phyloP scores from a whole-genome alignment of 164 flowering plant species.

The Taxillus chinensis region DNA sequence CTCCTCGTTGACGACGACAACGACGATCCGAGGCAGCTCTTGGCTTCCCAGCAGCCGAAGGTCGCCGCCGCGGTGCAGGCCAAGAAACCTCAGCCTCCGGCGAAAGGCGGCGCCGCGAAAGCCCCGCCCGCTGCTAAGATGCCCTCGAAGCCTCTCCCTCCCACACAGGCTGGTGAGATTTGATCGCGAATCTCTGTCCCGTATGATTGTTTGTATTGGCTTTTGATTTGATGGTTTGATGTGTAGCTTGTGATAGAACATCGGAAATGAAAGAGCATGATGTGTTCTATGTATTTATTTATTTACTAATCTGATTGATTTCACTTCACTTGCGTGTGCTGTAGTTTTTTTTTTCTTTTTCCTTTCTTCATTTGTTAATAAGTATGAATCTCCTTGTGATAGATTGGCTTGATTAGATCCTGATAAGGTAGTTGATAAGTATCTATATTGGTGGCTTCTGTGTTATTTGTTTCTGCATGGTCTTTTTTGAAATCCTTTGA shows the following conservation, averaged over 20 bases:
- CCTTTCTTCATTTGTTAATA: too few relatives aligned
- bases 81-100: constrained; percentile 17
- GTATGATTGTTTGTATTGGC: neutral
- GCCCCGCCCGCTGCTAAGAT: constrained; percentile 30
- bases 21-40: constrained; percentile 37
- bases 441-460: too few relatives aligned
- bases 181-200: neutral
- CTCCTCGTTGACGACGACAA: constrained; percentile 37
- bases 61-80: constrained; percentile 8
- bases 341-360: too few relatives aligned
- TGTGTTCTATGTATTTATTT: too few relatives aligned
- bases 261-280: too few relatives aligned
- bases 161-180: constrained; percentile 68
- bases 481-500: too few relatives aligned
- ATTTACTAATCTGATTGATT: too few relatives aligned
- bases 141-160: constrained; percentile 73
- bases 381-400: too few relatives aligned
- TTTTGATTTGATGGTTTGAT: neutral
- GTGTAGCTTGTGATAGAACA: neutral
- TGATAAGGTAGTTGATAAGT: too few relatives aligned
- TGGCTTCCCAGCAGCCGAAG: constrained; percentile 23
- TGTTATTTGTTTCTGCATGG: too few relatives aligned
- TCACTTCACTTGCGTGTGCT: too few relatives aligned
- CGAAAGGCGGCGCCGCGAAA: constrained; percentile 6
- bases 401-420: too few relatives aligned